Evolutionary conservation across 2,329 filamentous ascomycete species (phyloP).

Genomic region (Cordyceps farinosa): DNA sequence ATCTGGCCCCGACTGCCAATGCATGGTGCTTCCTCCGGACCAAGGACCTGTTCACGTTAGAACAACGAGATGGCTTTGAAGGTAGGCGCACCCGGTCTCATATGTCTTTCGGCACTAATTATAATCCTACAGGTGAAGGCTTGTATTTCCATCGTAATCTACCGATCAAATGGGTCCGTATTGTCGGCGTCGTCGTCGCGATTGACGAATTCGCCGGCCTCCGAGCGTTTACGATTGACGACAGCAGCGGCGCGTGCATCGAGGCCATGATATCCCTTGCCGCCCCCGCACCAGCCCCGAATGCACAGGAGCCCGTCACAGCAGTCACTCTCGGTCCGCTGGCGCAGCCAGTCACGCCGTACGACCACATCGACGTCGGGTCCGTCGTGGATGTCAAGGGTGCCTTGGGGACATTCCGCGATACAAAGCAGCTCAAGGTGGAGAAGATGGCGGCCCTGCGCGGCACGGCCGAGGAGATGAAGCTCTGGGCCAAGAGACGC

Average conservation of each 20-base stretch:
- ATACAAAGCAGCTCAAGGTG: conserved; percentile 49
- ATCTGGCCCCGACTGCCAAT: conserved; percentile 57
- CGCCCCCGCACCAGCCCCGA: neutral
- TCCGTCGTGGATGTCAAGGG: conserved; percentile 57
- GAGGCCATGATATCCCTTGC: conserved; percentile 34
- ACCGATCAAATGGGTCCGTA: conserved; percentile 70
- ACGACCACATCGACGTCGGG: conserved; percentile 46
- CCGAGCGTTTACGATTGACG: conserved; percentile 58
- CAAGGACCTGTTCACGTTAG: conserved; percentile 47
- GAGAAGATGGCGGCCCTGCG: conserved; percentile 46
- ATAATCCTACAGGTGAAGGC: conserved; percentile 33
- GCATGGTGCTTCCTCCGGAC: conserved; percentile 56
- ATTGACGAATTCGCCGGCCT: conserved; percentile 48
- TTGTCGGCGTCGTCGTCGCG: conserved; percentile 67
- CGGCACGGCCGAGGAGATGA: conserved; percentile 55
- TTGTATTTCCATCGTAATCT: conserved; percentile 69
- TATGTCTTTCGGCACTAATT: neutral
- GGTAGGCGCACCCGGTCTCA: conserved; percentile 35
- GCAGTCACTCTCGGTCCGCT: neutral
- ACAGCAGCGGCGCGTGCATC: conserved; percentile 59
- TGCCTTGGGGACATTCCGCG: conserved; percentile 44
- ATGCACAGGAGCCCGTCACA: neutral
- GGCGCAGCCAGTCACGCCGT: conserved; percentile 17
- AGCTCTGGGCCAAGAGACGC: conserved; percentile 54
- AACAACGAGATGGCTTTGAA: conserved; percentile 48